phyloP scores from a whole-genome alignment of 148 eudicot genomes.

The Silene conica region DNA sequence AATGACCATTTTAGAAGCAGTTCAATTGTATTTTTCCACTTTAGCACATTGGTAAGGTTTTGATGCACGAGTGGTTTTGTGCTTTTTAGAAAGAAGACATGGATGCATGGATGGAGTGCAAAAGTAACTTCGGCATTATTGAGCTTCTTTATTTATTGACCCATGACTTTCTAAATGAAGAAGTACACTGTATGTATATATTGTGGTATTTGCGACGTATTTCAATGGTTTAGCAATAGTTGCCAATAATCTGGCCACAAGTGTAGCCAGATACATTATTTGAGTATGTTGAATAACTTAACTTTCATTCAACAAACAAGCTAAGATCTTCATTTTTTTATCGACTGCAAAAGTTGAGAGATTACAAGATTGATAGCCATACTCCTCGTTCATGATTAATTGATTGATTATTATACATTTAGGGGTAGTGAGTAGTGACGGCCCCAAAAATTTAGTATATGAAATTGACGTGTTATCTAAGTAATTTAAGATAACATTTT shows the following conservation, averaged over 20 bases:
- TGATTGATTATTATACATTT: too few species aligned
- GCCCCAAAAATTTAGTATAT: too few species aligned
- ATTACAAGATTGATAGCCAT: too few species aligned
- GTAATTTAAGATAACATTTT: too few species aligned
- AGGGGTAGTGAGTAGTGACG: too few species aligned
- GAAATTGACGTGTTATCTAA: too few species aligned
- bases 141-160: not conserved
- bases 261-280: not conserved
- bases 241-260: conserved; percentile 5
- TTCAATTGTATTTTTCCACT: not conserved
- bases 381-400: too few species aligned
- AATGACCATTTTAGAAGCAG: not conserved
- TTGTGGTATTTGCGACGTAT: not conserved
- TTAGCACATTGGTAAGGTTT: not conserved
- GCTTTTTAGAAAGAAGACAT: conserved; percentile 12
- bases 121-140: conserved; percentile 5
- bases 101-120: too few species aligned
- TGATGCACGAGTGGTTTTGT: conserved; percentile 11
- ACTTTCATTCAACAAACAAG: not conserved
- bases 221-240: not conserved
- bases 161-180: not conserved
- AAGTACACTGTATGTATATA: too few species aligned
- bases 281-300: not conserved
- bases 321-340: too few species aligned
- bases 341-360: too few species aligned